Base-by-base conservation (phyloP, 768 basidiomycete genomes). In the Boletus insuetus region DNA sequence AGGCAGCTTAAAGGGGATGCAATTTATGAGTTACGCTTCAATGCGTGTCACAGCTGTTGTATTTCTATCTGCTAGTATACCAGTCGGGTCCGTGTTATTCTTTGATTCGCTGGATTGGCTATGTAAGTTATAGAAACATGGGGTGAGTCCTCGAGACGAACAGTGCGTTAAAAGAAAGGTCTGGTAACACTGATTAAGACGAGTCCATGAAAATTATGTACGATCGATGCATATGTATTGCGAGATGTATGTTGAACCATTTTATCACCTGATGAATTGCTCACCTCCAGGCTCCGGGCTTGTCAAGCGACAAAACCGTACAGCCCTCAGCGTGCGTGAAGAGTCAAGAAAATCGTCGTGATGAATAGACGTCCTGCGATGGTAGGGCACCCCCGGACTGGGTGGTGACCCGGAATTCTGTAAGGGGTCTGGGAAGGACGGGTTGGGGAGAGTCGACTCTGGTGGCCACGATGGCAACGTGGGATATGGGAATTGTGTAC, bases 391-490 rank as follows among this genome's bases (percentile, higher is more conserved):
- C 37, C 20, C 47, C 3, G 13, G 37, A 14, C 4, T 14, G 22
- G 31, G 53, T 8, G 44, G n/a, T 22, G 54, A 43, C 6, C 3
- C 53, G 26, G 54, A 31, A 35, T 26, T 26, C 38, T 51, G 47
- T 4, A 37, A 29, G 14, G 53, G 38, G 2, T 11, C 38, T 11
- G 35, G 24, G 38, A 47, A 45, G 32, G 54, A 16, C 24, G 32
- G 38, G 17, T 54, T 13, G 40, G 26, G 22, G 39, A 46, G 42
- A 47, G 38, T 31, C 20, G n/a, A 26, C 20, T 22, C 49, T 10
- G 37, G 44, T 48, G 49, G 16, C 62, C 51, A 58, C 12, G 51
- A 42, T 20, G 48, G 17, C 34, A 44, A 31, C 49, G 31, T 39
- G 31, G 47, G 41, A 56, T 55, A 55, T 24, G 10, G 46, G 45